Conservation (phyloP, 2,329 filamentous ascomycete genomes). For the Aureobasidium sp. region DNA sequence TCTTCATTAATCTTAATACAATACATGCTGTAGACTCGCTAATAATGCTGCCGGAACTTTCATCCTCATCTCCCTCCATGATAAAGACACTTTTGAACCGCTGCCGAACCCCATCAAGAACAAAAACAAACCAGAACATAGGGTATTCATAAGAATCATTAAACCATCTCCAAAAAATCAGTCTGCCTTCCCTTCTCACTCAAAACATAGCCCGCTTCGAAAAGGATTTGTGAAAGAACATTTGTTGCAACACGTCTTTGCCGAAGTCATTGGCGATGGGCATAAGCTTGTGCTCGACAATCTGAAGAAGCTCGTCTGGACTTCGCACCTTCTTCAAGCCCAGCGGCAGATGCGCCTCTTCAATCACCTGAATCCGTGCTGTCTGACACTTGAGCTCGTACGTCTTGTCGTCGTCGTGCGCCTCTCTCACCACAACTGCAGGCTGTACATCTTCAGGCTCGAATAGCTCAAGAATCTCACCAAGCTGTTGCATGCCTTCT, state of each 20-base stretch:
- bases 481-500: not conserved
- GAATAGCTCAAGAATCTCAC: not conserved
- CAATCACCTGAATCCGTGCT: constrained; percentile 3
- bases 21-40: constrained; percentile 7
- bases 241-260: not conserved
- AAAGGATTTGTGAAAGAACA: not conserved
- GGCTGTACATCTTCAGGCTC: not conserved
- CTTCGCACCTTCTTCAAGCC: not conserved
- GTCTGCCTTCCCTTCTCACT: not conserved
- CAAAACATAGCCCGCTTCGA: not conserved
- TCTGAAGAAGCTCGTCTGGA: not conserved
- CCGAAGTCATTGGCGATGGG: not conserved
- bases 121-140: not conserved
- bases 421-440: not conserved
- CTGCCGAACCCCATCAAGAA: not conserved
- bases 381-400: not conserved
- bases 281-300: not conserved
- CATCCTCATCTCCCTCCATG: not conserved
- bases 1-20: constrained; percentile 1
- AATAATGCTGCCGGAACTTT: constrained; percentile 2
- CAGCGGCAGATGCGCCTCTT: not conserved
- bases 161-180: constrained; percentile 1
- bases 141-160: constrained; percentile 2
- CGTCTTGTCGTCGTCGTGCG: constrained; percentile 2
- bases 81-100: not conserved